These are phyloP conservation scores for Candida sithepensis DNA, from an alignment of 805 yeast genomes.

Conservation along the genomic window DNA sequence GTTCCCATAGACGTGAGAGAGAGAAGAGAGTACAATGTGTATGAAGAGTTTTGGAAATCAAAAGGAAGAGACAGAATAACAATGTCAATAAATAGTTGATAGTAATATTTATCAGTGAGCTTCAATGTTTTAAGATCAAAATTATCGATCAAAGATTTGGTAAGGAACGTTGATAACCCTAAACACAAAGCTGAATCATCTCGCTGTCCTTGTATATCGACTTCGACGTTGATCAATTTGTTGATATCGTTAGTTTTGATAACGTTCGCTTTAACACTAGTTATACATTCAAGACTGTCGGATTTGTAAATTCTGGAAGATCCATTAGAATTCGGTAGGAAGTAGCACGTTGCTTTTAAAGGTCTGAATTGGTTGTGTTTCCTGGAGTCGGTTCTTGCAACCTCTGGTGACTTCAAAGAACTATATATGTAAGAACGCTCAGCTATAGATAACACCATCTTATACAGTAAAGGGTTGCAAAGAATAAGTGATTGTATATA, in stretches of 20 bases:
- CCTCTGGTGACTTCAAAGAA: conserved; percentile 61
- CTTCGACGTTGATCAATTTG: conserved; percentile 66
- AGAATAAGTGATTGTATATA: too few species aligned
- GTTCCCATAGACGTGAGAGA: conserved; percentile 75
- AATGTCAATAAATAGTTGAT: conserved; percentile 74
- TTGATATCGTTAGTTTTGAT: conserved; percentile 39
- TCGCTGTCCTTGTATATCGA: conserved; percentile 75
- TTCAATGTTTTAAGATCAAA: conserved; percentile 51
- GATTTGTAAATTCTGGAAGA: conserved; percentile 81
- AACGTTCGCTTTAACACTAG: conserved; percentile 85
- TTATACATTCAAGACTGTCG: conserved; percentile 93
- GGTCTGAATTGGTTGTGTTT: conserved; percentile 74
- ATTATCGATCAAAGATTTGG: conserved; percentile 47
- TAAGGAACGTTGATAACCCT: conserved; percentile 59
- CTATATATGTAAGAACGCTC: conserved; percentile 75
- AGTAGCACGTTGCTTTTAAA: conserved; percentile 73
- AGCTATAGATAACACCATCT: conserved; percentile 71
- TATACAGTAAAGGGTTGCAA: too few species aligned
- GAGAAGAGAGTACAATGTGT: conserved; percentile 55
- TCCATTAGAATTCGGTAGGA: conserved; percentile 87
- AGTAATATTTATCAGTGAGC: conserved; percentile 72
- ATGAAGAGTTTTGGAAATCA: conserved; percentile 44
- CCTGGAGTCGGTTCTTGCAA: conserved; percentile 80
- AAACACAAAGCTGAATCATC: conserved; percentile 73
- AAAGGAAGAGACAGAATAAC: conserved; percentile 63